Conservation (phyloP, 2,329 filamentous ascomycete genomes). For the Dactylellina cionopaga region DNA sequence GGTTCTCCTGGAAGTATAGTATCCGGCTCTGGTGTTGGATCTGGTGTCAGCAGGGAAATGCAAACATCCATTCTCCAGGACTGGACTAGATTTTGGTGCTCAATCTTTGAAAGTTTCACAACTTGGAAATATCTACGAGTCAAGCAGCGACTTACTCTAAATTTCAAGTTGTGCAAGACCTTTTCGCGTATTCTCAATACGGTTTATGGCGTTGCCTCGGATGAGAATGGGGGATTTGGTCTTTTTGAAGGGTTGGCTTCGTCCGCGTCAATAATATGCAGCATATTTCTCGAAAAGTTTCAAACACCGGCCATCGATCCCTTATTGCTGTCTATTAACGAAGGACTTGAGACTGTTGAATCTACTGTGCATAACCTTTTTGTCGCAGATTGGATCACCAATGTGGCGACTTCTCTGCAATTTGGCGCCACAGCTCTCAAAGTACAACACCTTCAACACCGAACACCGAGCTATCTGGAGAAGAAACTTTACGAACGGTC, state of each 20-base stretch:
- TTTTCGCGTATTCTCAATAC: constrained; percentile 29
- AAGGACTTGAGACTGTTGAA: constrained; percentile 69
- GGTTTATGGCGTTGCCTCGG: constrained; percentile 30
- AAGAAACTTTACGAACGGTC: constrained; percentile 82
- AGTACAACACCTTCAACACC: constrained; percentile 58
- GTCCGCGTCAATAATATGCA: constrained; percentile 78
- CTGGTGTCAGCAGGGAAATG: constrained; percentile 55
- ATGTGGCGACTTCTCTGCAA: constrained; percentile 72
- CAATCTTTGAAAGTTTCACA: constrained; percentile 84
- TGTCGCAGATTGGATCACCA: constrained; percentile 68
- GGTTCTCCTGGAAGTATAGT: constrained; percentile 64
- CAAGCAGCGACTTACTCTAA: constrained; percentile 69
- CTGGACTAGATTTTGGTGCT: constrained; percentile 78
- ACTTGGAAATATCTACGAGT: constrained; percentile 83
- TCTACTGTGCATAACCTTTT: constrained; percentile 72
- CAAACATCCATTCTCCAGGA: constrained; percentile 56
- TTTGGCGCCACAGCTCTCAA: constrained; percentile 74
- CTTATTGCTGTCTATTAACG: constrained; percentile 55
- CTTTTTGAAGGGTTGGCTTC: constrained; percentile 75
- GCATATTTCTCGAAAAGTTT: constrained; percentile 72
- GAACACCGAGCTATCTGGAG: constrained; percentile 68
- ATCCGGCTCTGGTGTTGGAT: constrained; percentile 60
- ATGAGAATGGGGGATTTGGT: constrained; percentile 62
- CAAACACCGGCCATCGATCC: constrained; percentile 29
- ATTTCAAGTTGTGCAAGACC: constrained; percentile 64